Conservation (phyloP, 805 yeast genomes). For the Wickerhamiella hasegawae region DNA sequence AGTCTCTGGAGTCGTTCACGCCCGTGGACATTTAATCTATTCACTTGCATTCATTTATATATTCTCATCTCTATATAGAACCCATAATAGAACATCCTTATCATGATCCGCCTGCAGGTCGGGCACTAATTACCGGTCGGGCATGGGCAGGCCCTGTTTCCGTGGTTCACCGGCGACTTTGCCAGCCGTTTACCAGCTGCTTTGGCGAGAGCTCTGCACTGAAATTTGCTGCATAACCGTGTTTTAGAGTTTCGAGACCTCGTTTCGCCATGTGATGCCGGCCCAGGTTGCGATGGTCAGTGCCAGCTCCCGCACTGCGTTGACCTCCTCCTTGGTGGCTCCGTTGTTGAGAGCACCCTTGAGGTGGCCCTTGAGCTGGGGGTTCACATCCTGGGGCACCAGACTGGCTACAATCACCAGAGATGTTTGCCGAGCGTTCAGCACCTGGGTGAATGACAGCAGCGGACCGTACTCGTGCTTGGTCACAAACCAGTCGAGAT, state of each 20-base stretch:
- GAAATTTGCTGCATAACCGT: too few relatives aligned
- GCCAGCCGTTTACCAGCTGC: too few relatives aligned
- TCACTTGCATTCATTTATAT: too few relatives aligned
- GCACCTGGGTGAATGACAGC: constrained; percentile 47
- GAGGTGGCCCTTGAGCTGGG: constrained; percentile 82
- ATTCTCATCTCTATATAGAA: too few relatives aligned
- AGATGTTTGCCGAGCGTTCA: constrained; percentile 56
- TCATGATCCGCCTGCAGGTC: too few relatives aligned
- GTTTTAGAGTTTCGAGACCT: constrained; percentile 35
- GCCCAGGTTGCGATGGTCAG: constrained; percentile 57
- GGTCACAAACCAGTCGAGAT: constrained; percentile 58
- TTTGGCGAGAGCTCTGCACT: too few relatives aligned
- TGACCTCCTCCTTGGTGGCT: constrained; percentile 45
- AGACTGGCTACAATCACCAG: constrained; percentile 62
- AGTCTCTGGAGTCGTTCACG: too few relatives aligned
- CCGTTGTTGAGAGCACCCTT: constrained; percentile 76
- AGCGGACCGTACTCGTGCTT: constrained; percentile 66
- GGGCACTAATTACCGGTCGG: too few relatives aligned
- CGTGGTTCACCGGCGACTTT: too few relatives aligned
- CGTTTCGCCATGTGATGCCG: constrained; percentile 45
- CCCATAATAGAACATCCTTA: too few relatives aligned
- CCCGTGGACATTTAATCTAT: too few relatives aligned
- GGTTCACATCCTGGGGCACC: constrained; percentile 86
- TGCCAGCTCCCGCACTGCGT: constrained; percentile 43
- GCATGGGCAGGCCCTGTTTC: too few relatives aligned